Percentiles rank a stretch among this genome's conserved stretches.
Evolutionary conservation across 768 basidiomycete species (phyloP).

Genomic region (Kwoniella sp.): DNA sequence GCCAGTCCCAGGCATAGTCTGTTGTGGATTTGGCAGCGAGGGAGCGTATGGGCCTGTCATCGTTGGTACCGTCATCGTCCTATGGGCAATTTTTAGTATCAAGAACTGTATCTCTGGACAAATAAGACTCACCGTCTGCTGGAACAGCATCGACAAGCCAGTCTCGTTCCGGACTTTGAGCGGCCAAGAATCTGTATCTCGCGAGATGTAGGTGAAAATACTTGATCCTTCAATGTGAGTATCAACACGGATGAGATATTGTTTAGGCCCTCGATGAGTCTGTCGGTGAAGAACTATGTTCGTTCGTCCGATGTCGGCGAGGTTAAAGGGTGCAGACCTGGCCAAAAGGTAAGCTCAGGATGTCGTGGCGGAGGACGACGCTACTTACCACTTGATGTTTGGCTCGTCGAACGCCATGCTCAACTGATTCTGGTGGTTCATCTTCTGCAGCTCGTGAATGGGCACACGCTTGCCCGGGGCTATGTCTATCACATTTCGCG

Average conservation of each 20-base stretch:
- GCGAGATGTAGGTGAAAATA: conserved; percentile 74
- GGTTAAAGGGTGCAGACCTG: conserved; percentile 89
- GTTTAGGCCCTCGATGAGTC: conserved; percentile 47
- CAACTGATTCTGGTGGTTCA: conserved; percentile 64
- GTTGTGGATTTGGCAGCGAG: conserved; percentile 54
- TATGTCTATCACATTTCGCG: conserved; percentile 60
- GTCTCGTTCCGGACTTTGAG: conserved; percentile 86
- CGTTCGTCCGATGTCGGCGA: conserved; percentile 78
- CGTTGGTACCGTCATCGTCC: conserved; percentile 25
- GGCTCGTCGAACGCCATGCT: conserved; percentile 82
- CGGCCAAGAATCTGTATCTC: conserved; percentile 74
- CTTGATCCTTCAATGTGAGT: conserved; percentile 77
- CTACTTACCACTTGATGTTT: conserved; percentile 55
- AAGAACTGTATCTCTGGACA: neutral
- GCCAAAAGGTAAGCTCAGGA: neutral
- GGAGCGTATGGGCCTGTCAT: conserved; percentile 46
- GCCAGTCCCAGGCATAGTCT: conserved; percentile 89
- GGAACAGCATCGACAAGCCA: conserved; percentile 63
- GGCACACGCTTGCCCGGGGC: conserved; percentile 66
- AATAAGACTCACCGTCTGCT: conserved; percentile 62
- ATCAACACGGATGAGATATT: conserved; percentile 66
- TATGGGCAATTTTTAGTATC: neutral
- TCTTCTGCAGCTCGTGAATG: conserved; percentile 62
- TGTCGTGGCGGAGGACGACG: neutral
- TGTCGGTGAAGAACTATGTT: conserved; percentile 29